Percentiles rank a stretch among this genome's conserved stretches.
phyloP scores from a whole-genome alignment of 2,329 filamentous ascomycete genomes.

The Pseudomassariella vexata region DNA sequence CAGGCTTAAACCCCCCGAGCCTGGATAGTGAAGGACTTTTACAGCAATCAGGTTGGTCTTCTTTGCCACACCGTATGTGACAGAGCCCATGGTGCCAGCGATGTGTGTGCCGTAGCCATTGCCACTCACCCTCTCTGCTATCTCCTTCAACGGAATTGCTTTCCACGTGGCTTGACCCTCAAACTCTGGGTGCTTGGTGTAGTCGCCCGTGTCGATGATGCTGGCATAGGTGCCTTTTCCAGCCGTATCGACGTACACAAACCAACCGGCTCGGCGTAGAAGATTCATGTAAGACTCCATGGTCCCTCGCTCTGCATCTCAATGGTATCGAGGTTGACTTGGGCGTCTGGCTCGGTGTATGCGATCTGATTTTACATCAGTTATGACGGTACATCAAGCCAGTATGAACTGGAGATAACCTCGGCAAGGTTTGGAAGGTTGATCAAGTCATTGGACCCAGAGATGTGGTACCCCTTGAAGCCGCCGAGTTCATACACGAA shows the following conservation, averaged over 20 bases:
- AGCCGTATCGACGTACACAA: constrained; percentile 12
- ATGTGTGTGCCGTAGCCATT: constrained; percentile 36
- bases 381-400: too few relatives aligned
- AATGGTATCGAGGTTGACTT: too few relatives aligned
- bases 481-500: too few relatives aligned
- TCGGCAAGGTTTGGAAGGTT: too few relatives aligned
- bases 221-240: constrained; percentile 37
- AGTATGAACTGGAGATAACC: too few relatives aligned
- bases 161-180: constrained; percentile 26
- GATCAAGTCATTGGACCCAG: too few relatives aligned
- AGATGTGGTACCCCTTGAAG: too few relatives aligned
- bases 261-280: too few relatives aligned
- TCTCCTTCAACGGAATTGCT: constrained; percentile 7
- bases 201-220: constrained; percentile 45
- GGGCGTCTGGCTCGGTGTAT: too few relatives aligned
- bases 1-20: background rate
- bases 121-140: constrained; percentile 20
- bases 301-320: too few relatives aligned
- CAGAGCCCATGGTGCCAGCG: constrained; percentile 32
- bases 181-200: constrained; percentile 32
- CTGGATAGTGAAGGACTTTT: constrained; percentile 33
- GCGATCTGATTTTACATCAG: too few relatives aligned
- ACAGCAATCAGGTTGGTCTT: constrained; percentile 32
- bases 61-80: constrained; percentile 33
- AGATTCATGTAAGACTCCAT: too few relatives aligned